Evolutionary conservation across 169 alveolate species (phyloP).

Genomic region (Cryptosporidium tyzzeri): DNA sequence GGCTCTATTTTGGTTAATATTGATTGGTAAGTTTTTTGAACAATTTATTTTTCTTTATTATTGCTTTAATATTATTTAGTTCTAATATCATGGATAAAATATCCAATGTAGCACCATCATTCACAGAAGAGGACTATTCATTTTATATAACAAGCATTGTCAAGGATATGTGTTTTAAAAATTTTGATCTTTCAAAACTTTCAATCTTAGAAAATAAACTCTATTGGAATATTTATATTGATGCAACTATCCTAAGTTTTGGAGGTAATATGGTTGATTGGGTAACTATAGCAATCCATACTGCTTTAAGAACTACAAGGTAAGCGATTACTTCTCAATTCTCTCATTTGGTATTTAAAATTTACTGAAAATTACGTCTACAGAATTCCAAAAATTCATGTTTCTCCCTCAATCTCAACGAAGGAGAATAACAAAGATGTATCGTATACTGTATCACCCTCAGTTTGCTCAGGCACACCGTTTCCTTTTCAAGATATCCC

Average conservation of each 20-base stretch:
- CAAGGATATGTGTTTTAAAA: conserved; percentile 44
- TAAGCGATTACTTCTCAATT: background rate
- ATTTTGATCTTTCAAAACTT: conserved; percentile 46
- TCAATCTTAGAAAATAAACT: conserved; percentile 15
- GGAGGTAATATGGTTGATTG: conserved; percentile 71
- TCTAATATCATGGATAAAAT: conserved; percentile 21
- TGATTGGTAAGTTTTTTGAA: conserved; percentile 50
- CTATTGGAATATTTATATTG: conserved; percentile 67
- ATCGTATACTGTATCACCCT: conserved; percentile 28
- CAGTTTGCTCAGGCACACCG: conserved; percentile 9
- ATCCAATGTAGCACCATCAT: conserved; percentile 30
- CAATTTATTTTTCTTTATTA: background rate
- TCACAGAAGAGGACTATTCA: conserved; percentile 60
- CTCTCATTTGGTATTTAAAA: background rate
- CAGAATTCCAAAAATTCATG: conserved; percentile 8
- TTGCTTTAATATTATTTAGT: background rate
- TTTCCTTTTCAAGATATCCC: conserved; percentile 57
- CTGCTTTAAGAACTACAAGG: conserved; percentile 73
- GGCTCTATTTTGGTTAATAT: conserved; percentile 53
- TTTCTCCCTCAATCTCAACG: background rate
- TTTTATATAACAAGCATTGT: conserved; percentile 29
- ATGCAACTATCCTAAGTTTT: conserved; percentile 23
- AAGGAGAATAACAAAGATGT: background rate
- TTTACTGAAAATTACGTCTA: background rate
- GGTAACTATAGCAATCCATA: conserved; percentile 28